phyloP scores from a whole-genome alignment of 2,329 filamentous ascomycete species.

The Pseudocercospora fuligena region DNA sequence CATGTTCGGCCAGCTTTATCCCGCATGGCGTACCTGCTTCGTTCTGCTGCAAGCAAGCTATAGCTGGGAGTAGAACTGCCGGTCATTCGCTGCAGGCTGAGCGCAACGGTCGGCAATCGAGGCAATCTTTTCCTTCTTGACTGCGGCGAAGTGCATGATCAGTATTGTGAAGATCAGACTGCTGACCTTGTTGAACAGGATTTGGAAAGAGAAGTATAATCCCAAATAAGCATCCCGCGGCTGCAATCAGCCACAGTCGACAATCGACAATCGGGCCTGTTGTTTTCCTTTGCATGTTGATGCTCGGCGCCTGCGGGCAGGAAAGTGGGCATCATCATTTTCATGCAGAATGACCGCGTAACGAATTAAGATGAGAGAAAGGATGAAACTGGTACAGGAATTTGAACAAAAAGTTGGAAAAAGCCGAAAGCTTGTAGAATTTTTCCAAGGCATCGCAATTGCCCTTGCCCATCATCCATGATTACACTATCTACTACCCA shows the following conservation, averaged over 20 bases:
- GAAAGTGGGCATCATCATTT: background rate
- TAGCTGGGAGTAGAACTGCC: slow-evolving; percentile 6
- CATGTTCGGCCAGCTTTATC: slow-evolving; percentile 3
- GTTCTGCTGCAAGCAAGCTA: slow-evolving; percentile 6
- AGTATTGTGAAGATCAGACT: background rate
- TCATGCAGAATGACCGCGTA: slow-evolving; percentile 4
- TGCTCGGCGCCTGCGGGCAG: background rate
- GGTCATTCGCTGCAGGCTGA: background rate
- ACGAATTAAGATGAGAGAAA: background rate
- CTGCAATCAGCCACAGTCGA: background rate
- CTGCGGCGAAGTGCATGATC: slow-evolving; percentile 1
- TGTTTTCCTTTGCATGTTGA: too few relatives aligned
- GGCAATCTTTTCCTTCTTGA: background rate
- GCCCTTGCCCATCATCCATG: slow-evolving; percentile 6
- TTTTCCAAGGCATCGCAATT: background rate
- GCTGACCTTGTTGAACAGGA: slow-evolving; percentile 62
- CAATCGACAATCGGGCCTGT: background rate
- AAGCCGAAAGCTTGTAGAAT: slow-evolving; percentile 3
- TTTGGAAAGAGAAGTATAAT: slow-evolving; percentile 95
- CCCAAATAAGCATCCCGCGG: slow-evolving; percentile 30
- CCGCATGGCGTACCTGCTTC: slow-evolving; percentile 5
- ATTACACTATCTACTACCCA: slow-evolving; percentile 18
- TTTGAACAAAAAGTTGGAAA: slow-evolving; percentile 2
- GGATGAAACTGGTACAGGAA: background rate
- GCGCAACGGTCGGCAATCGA: background rate